Conservation (phyloP, 169 alveolate species). For the Sarcocystis neurona region DNA sequence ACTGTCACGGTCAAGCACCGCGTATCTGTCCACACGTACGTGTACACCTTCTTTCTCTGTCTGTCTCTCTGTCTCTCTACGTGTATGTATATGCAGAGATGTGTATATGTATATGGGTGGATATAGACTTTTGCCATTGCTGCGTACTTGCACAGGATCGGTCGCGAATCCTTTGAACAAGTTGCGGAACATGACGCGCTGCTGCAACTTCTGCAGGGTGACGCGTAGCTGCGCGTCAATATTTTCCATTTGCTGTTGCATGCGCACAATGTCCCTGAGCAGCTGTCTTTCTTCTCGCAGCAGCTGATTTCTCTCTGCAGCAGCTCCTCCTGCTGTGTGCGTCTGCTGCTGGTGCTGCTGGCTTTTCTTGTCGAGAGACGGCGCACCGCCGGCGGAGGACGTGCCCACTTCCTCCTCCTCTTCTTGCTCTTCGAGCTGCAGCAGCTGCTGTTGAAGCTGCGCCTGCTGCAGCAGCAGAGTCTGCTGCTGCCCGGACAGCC, state of each 20-base stretch:
- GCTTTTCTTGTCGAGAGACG: neutral
- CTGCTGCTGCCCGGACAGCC: slow-evolving; percentile 43
- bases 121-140: neutral
- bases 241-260: neutral
- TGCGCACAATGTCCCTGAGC: neutral
- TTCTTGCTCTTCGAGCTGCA: neutral
- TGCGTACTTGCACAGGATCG: slow-evolving; percentile 5
- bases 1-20: neutral
- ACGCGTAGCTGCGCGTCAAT: neutral
- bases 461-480: slow-evolving; percentile 1
- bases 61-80: no score
- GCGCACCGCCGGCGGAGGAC: no score
- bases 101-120: neutral
- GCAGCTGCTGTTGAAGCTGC: slow-evolving; percentile 24
- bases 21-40: neutral
- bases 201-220: neutral
- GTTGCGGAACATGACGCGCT: neutral
- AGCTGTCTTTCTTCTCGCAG: neutral
- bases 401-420: neutral
- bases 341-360: neutral
- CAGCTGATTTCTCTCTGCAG: no score
- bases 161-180: slow-evolving; percentile 17
- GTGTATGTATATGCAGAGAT: neutral
- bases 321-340: no score
- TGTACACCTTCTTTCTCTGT: neutral